phyloP scores from a whole-genome alignment of 1,284 basidiomycete species.

The Mycena citricolor region DNA sequence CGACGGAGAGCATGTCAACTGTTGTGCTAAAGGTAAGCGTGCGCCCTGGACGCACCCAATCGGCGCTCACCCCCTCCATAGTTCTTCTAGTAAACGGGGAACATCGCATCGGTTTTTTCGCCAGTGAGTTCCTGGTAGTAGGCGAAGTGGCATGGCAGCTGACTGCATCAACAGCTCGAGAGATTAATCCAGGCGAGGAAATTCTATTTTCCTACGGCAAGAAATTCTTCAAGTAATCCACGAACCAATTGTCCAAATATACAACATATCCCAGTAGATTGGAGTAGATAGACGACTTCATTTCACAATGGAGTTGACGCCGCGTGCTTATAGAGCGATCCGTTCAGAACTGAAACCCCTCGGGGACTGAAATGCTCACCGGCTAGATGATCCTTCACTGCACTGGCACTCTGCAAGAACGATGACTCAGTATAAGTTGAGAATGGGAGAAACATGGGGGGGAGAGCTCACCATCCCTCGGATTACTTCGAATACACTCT shows the following conservation, averaged over 20 bases:
- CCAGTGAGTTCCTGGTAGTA: slow-evolving; percentile 35
- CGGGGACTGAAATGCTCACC: slow-evolving; percentile 31
- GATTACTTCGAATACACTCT: slow-evolving; percentile 81
- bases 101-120: slow-evolving; percentile 47
- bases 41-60: slow-evolving; percentile 15
- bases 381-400: slow-evolving; percentile 53
- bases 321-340: slow-evolving; percentile 35
- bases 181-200: slow-evolving; percentile 39
- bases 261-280: too few relatives aligned
- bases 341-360: background rate
- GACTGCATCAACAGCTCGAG: slow-evolving; percentile 28
- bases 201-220: slow-evolving; percentile 48
- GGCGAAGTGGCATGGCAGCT: background rate
- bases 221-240: slow-evolving; percentile 25
- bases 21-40: slow-evolving; percentile 42
- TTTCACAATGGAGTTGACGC: slow-evolving; percentile 50
- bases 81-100: slow-evolving; percentile 47
- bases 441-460: background rate
- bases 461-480: slow-evolving; percentile 59
- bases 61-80: slow-evolving; percentile 22
- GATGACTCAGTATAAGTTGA: background rate
- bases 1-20: slow-evolving; percentile 38
- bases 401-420: slow-evolving; percentile 32
- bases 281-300: too few relatives aligned
- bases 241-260: too few relatives aligned